phyloP scores from a whole-genome alignment of 345 rosid genomes.

The Alliaria petiolata region DNA sequence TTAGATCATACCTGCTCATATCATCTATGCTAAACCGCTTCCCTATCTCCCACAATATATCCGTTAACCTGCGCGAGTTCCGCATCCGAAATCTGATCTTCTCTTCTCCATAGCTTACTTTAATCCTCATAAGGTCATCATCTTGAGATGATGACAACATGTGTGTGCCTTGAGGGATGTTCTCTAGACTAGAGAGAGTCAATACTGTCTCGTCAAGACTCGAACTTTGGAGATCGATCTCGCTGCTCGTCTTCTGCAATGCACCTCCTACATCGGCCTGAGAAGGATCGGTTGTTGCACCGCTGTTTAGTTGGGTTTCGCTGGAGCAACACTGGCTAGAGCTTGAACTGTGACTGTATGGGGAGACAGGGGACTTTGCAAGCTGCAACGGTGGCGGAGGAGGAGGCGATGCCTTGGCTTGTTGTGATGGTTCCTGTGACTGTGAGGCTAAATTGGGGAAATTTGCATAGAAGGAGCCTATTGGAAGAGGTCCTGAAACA shows the following conservation, averaged over 20 bases:
- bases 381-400: constrained; percentile 8
- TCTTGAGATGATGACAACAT: constrained; percentile 37
- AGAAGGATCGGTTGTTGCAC: constrained; percentile 24
- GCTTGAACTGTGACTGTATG: constrained; percentile 65
- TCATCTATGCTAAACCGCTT: constrained; percentile 65
- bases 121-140: constrained; percentile 50
- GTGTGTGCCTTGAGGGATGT: constrained; percentile 21
- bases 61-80: constrained; percentile 41
- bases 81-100: constrained; percentile 66
- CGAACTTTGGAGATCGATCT: constrained; percentile 44
- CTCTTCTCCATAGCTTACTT: constrained; percentile 60
- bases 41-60: constrained; percentile 59
- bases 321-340: constrained; percentile 76
- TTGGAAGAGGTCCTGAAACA: constrained; percentile 59
- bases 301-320: constrained; percentile 43
- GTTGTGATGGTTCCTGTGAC: constrained; percentile 26
- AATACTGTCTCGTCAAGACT: constrained; percentile 39
- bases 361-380: constrained; percentile 59
- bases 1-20: constrained; percentile 54
- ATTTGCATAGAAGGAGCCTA: constrained; percentile 59
- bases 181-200: constrained; percentile 34
- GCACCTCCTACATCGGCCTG: constrained; percentile 9
- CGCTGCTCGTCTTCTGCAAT: constrained; percentile 43
- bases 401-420: constrained; percentile 16
- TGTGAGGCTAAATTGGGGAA: constrained; percentile 69